These are phyloP conservation scores for Hibiscus trionum DNA, from an alignment of 345 rosid genomes.

Conservation along the genomic window DNA sequence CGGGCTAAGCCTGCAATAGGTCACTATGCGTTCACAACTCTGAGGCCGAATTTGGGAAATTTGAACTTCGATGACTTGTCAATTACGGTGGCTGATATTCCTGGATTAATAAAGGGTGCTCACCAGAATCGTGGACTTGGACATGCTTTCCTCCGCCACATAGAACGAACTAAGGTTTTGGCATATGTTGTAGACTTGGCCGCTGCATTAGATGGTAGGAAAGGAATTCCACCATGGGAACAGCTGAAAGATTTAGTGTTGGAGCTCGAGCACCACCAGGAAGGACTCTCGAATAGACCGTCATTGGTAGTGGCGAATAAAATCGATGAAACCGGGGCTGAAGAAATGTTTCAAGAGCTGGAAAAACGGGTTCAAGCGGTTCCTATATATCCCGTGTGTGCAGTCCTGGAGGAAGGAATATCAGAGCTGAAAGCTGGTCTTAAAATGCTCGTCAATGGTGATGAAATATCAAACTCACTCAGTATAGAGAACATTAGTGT, in stretches of 20 bases:
- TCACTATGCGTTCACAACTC: conserved; percentile 82
- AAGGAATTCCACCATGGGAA: conserved; percentile 78
- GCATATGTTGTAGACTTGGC: conserved; percentile 88
- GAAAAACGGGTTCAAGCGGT: conserved; percentile 55
- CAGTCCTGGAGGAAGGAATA: conserved; percentile 79
- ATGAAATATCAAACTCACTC: conserved; percentile 30
- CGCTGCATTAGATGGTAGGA: conserved; percentile 57
- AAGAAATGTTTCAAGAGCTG: conserved; percentile 51
- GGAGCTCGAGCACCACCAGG: conserved; percentile 83
- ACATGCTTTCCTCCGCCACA: conserved; percentile 83
- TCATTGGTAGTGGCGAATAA: conserved; percentile 79
- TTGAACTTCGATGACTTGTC: conserved; percentile 69
- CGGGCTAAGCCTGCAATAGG: conserved; percentile 81
- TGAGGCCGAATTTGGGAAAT: conserved; percentile 83
- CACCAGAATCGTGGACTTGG: conserved; percentile 84
- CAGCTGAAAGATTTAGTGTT: conserved; percentile 63
- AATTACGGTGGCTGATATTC: conserved; percentile 88
- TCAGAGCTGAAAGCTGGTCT: conserved; percentile 73
- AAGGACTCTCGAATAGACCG: conserved; percentile 67
- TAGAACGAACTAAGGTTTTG: conserved; percentile 87
- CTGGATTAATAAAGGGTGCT: conserved; percentile 89
- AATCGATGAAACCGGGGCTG: conserved; percentile 73
- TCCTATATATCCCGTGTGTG: conserved; percentile 62
- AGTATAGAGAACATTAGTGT: conserved; percentile 39
- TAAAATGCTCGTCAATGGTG: conserved; percentile 50